Evolutionary conservation across 2,329 filamentous ascomycete genomes (phyloP), one percentile per base, ranked within the genome.

Genomic region (Penicillium paneum): DNA sequence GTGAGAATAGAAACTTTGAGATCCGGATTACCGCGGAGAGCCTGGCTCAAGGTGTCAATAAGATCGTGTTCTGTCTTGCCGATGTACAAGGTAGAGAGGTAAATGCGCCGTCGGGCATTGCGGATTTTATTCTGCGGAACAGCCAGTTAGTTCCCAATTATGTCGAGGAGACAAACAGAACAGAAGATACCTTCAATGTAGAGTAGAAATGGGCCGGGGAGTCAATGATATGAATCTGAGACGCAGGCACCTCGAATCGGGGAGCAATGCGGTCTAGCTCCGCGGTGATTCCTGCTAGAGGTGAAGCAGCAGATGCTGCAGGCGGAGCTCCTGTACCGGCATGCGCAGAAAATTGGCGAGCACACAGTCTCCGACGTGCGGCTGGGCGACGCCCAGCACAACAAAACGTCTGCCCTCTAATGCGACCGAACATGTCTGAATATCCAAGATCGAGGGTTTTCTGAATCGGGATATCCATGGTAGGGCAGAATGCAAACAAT

Each of bases 51-150:
- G 0, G 88, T 90, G 17, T 85, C 80, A 54, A 97, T 90, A 67
- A 99, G 81, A 64, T 97, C 94, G 73, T 87, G 82, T 74, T 99
- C 94, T 1, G 89, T 89, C 72, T 93, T 96, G 59, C 94, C 94
- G 70, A 99, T 94, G 71, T 99, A 99, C 49, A 99, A 78, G 0
- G 94, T 99, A n/a, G 92, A 96, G 46, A 99, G 78, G 71, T 95
- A 99, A 62, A 99, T 88, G 56, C 90, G 84, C 49, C 77, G 81
- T 71, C 90, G 84, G 10, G 94, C 94, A 59, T 82, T 83, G 49
- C 83, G 83, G 68, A 99, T 97, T 76, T 92, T 96, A 59, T 82
- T 76, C 88, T 92, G 68, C 53, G 60, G 42, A 60, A 31, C 26
- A 52, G 24, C 31, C 38, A 50, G 34, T 54, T 32, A 44, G 42